Base-by-base conservation (phyloP, 371 early-diverging fungal genomes). In the Syncephalastrum sp. region DNA sequence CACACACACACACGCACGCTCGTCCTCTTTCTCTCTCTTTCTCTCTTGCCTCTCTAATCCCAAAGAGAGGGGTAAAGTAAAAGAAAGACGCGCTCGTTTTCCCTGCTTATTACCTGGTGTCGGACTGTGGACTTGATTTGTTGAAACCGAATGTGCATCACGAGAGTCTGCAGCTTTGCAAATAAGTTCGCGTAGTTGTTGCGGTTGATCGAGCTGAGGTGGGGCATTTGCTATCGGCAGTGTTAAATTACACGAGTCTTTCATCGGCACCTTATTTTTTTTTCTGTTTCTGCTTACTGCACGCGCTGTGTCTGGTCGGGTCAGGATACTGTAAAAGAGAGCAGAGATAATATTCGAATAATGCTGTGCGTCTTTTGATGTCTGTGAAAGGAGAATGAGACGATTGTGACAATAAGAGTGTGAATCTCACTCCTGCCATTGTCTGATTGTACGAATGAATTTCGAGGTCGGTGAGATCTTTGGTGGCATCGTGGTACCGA, bases 371-470 rank as follows among this genome's bases (percentile, higher is more conserved):
- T 82, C 85, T 50, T 71, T 74, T 1, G 84, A 81, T 10, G 80
- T 79, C 67, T 82, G 43, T 46, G 41, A 19, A 24, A 42, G 43
- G 16, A 13, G 42, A 55, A 42, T 33, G 3, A 21, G 21, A 19
- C 17, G 23, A 53, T 41, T 7, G 27, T 14, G 38, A 4, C 23
- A 45, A 19, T 12, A 13, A 3, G 21, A 33, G 23, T 44, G n/a
- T 21, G 33, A 25, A 46, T n/a, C 7, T 49, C 41, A 12, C 8
- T 19, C 27, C 63, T 57, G 67, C 84, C 55, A 68, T 76, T 15
- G 84, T 85, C 53, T 90, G 91, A 13, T 88, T 63, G 21, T 71
- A 68, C 42, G 82, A 83, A 58, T 90, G 89, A 6, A 81, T 63
- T 38, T 90, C 89, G 25, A 75, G 67, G 49, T 84, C 82, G n/a